Evolutionary conservation across 495 filamentous ascomycete species (phyloP), one percentile per base, ranked within the genome.

Genomic region (Lasiosphaeria hispida): DNA sequence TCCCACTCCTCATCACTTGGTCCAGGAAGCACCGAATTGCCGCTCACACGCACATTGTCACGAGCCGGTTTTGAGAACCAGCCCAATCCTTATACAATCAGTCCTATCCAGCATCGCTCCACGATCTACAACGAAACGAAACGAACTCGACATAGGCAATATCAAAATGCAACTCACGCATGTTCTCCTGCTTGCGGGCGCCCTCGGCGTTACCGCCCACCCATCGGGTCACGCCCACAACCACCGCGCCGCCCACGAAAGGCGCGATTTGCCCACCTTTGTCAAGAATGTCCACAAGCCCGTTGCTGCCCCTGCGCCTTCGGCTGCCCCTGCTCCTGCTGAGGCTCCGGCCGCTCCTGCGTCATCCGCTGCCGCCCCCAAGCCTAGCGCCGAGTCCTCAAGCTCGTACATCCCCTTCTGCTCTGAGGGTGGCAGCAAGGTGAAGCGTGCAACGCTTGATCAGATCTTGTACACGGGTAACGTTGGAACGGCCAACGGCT

Each of bases 391-490:
- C 33, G 42, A 36, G 19, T 10, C 17, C 14, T 33, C 30, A 43
- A 40, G 41, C 4, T 4, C 35, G 10, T 62, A 53, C 53, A 60
- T 60, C 4, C 49, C 63, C 36, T 71, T 71, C 66, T 72, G 67
- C 66, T 45, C 52, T 50, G 55, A 57, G 41, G 42, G 45, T 44
- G 54, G 58, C 48, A 54, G 37, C 43, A 69, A 65, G 60, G 36
- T 38, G 42, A 75, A 75, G 69, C 72, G 72, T 13, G 70, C 69
- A 2, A 75, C 71, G 18, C 38, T 34, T n/a, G 71, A 53, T 8
- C 65, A 75, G 56, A 60, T 75, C 57, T 52, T 55, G 39, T 75
- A 75, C 63, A 63, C 56, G 9, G 72, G 72, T 55, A 72, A 73
- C 62, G 43, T 55, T n/a, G 70, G 69, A 37, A 64, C 48, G 33